Base-by-base conservation (phyloP, 2,329 filamentous ascomycete genomes). In the Pseudofabraea citricarpa region DNA sequence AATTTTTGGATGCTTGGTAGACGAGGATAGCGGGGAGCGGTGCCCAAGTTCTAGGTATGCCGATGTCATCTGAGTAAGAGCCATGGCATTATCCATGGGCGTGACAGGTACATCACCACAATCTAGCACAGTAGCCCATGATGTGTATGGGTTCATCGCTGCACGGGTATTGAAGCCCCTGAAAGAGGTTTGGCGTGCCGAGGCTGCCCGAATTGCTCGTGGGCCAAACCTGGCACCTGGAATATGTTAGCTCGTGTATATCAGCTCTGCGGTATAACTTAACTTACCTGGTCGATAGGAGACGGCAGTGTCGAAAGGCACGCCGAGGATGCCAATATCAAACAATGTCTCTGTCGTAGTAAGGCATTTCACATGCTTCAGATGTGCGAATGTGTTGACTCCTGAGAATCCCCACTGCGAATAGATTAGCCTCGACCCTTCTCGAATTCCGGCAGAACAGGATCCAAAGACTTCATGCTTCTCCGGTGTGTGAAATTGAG, bases 71-170 rank as follows among this genome's bases (percentile, higher is more conserved):
- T 95, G 90, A 35, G 74, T 71, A 42, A 90, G 70, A 0, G 90
- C 90, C 13, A 95, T 71, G 1, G 72, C 79, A 62, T 95, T 95
- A 68, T 95, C 89, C 55, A 94, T 84, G 0, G 90, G 90, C 0
- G 85, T 87, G 52, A 94, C 74, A 21, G 90, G 89, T 44, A 95
- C 89, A 61, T 95, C 90, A 36, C 90, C 90, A 63, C 90, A 96
- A 70, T 96, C 90, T 40, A 91, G 71, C 46, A 95, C 79, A 29
- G 70, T 80, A 1, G 87, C 85, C 85, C 86, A 91, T 43, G 77
- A 84, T 31, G 72, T 70, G 67, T 93, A 95, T 0, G 90, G 89
- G 64, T 95, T 96, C 53, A 95, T 75, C 29, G 75, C 76, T 2
- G 88, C 89, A 18, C 89, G 81, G 2, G 85, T 79, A 65, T 95